phyloP scores from a whole-genome alignment of 164 flowering plant species.

The Umbilicus rupestris region DNA sequence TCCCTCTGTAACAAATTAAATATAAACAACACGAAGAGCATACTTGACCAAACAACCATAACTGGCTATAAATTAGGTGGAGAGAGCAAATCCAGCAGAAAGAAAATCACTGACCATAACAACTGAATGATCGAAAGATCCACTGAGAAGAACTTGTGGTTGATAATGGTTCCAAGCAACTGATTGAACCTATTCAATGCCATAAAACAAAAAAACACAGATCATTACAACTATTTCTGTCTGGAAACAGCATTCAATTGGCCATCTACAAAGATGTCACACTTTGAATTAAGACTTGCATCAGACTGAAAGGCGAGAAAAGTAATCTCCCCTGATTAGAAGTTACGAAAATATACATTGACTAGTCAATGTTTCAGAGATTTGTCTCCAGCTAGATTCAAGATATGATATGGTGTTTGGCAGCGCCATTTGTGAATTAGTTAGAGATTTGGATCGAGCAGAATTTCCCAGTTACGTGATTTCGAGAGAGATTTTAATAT shows the following conservation, averaged over 20 bases:
- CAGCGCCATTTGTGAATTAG: too few species aligned
- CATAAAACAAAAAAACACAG: not conserved
- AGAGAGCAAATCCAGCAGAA: too few species aligned
- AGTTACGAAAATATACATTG: too few species aligned
- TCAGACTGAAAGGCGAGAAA: not conserved
- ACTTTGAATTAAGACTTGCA: not conserved
- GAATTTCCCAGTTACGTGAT: not conserved
- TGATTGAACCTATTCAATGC: slow-evolving; percentile 65
- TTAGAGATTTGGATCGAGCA: too few species aligned
- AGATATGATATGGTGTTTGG: too few species aligned
- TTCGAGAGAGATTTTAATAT: not conserved
- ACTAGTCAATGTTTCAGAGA: too few species aligned
- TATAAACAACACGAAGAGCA: too few species aligned
- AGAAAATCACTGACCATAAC: slow-evolving; percentile 49
- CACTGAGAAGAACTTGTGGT: slow-evolving; percentile 82
- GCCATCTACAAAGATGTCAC: not conserved
- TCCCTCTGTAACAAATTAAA: slow-evolving; percentile 51
- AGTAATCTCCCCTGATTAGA: too few species aligned
- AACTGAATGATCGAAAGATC: slow-evolving; percentile 83
- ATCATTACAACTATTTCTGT: not conserved
- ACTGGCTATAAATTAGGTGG: too few species aligned
- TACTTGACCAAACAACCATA: too few species aligned
- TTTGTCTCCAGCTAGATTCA: too few species aligned
- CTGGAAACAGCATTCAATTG: not conserved
- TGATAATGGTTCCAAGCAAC: slow-evolving; percentile 75